phyloP scores from a whole-genome alignment of 371 early-diverging fungal species.

The Quaeritorhiza haematococci region DNA sequence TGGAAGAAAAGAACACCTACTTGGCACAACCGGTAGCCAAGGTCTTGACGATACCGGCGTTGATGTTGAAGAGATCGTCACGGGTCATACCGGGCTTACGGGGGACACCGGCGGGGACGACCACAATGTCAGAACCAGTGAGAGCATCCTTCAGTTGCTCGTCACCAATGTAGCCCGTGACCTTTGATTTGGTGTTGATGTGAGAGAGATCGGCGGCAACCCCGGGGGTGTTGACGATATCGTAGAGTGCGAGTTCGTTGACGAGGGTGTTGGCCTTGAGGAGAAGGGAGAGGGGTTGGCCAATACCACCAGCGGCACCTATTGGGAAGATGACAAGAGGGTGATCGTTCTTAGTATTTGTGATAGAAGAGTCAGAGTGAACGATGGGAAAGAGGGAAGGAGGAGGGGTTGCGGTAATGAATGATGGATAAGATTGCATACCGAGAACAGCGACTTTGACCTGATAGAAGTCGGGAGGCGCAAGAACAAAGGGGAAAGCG shows the following conservation, averaged over 20 bases:
- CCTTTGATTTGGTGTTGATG: slow-evolving; percentile 63
- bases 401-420: too few relatives aligned
- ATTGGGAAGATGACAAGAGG: slow-evolving; percentile 4
- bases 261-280: slow-evolving; percentile 77
- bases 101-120: slow-evolving; percentile 98
- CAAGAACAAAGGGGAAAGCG: background rate
- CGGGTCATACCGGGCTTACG: slow-evolving; percentile 99
- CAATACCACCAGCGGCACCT: slow-evolving; percentile 76
- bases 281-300: slow-evolving; percentile 85
- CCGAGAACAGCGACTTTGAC: background rate
- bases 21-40: slow-evolving; percentile 76
- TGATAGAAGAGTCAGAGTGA: background rate
- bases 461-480: background rate
- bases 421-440: background rate
- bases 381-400: too few relatives aligned
- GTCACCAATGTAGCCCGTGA: slow-evolving; percentile 79
- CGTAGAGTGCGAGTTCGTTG: slow-evolving; percentile 87
- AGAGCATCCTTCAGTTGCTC: slow-evolving; percentile 83
- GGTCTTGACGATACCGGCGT: slow-evolving; percentile 90
- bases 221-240: slow-evolving; percentile 96
- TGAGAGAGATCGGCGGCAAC: slow-evolving; percentile 97
- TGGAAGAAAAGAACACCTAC: slow-evolving; percentile 29
- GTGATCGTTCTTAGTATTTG: background rate
- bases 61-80: slow-evolving; percentile 97
- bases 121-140: slow-evolving; percentile 82